These are phyloP conservation scores for Gymnopus androsaceus DNA, from an alignment of 1,284 basidiomycete genomes.

Conservation along the genomic window DNA sequence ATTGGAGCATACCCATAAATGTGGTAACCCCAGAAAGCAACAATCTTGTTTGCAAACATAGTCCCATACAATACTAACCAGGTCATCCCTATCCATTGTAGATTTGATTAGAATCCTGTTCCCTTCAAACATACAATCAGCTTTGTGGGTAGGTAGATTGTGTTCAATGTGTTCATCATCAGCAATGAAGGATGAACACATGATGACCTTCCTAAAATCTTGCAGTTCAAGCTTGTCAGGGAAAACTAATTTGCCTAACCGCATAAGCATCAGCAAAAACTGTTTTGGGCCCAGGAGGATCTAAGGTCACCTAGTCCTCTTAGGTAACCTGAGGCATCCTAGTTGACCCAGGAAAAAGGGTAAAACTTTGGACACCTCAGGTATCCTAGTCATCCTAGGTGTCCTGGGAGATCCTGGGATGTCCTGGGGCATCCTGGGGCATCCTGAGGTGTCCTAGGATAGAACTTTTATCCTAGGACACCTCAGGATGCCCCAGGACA, in stretches of 20 bases:
- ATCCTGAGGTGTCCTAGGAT: no score
- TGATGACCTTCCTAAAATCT: constrained; percentile 25
- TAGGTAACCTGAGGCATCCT: no score
- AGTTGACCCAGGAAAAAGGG: no score
- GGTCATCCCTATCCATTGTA: constrained; percentile 19
- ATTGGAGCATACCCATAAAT: not conserved
- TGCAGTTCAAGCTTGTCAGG: constrained; percentile 21
- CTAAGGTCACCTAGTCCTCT: no score
- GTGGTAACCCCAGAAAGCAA: not conserved
- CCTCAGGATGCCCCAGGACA: no score
- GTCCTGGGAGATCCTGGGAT: no score
- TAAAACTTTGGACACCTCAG: no score
- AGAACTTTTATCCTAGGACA: no score
- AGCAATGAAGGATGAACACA: constrained; percentile 18
- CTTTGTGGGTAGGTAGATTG: not conserved
- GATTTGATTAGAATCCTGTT: not conserved
- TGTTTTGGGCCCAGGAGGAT: no score
- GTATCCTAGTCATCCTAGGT: no score
- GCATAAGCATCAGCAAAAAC: no score
- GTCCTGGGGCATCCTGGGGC: no score
- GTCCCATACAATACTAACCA: constrained; percentile 13
- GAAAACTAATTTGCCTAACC: constrained; percentile 32
- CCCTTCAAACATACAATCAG: constrained; percentile 5
- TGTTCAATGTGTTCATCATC: not conserved
- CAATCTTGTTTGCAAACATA: not conserved